Conservation (phyloP, 1,284 basidiomycete genomes). For the Tylopilus microsporus region DNA sequence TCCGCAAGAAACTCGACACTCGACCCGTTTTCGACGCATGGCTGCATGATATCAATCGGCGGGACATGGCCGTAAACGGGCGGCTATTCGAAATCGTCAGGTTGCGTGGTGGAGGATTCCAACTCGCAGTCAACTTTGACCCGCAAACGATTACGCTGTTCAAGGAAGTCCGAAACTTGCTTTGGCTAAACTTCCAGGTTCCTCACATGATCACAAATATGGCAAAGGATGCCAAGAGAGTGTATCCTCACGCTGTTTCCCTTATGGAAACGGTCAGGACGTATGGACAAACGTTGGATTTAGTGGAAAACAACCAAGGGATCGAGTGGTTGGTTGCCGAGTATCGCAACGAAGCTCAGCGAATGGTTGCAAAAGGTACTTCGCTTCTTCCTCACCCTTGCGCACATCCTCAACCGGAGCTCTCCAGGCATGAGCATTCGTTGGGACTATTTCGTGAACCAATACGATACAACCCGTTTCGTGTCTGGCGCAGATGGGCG, state of each 20-base stretch:
- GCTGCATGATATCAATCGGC: conserved; percentile 90
- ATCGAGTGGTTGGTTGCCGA: conserved; percentile 92
- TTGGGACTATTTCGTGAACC: conserved; percentile 98
- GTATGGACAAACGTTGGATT: conserved; percentile 89
- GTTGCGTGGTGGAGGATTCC: conserved; percentile 76
- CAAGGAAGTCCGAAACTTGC: conserved; percentile 94
- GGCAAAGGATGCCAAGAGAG: conserved; percentile 96
- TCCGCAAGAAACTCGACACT: conserved; percentile 94
- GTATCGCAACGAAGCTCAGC: conserved; percentile 84
- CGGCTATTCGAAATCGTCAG: conserved; percentile 94
- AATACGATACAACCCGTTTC: conserved; percentile 78
- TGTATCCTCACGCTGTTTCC: conserved; percentile 97
- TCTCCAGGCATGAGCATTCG: conserved; percentile 77
- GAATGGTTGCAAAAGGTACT: conserved; percentile 81
- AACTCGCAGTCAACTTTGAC: conserved; percentile 95
- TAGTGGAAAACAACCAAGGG: conserved; percentile 84
- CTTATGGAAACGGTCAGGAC: conserved; percentile 98
- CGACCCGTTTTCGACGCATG: conserved; percentile 93
- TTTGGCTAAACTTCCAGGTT: conserved; percentile 94
- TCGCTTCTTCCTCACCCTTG: conserved; percentile 8
- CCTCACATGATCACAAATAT: conserved; percentile 93
- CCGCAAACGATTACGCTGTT: conserved; percentile 97
- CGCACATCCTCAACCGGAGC: background rate
- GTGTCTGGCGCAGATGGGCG: conserved; percentile 68
- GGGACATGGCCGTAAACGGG: conserved; percentile 88